Evolutionary conservation across 306 rosid species (phyloP).

Genomic region (Spatholobus suberectus): DNA sequence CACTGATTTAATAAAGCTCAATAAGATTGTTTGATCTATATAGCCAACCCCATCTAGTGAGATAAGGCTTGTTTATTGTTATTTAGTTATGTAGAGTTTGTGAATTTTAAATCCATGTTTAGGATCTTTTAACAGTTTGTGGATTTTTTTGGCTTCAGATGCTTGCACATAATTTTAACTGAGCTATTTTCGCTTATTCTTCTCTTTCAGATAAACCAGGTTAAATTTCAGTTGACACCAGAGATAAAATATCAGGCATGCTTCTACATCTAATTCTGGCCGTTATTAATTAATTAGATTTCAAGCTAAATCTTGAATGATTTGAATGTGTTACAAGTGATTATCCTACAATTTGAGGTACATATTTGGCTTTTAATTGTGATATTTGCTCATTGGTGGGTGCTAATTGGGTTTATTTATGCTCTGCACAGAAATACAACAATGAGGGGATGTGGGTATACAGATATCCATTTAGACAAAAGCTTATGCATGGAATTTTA

Average conservation of each 20-base stretch:
- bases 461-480: neutral
- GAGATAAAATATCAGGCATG: conserved; percentile 95
- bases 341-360: conserved; percentile 26
- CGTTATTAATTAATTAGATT: conserved; percentile 25
- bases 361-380: neutral
- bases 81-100: neutral
- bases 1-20: neutral
- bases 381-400: conserved; percentile 16
- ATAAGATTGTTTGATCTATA: neutral
- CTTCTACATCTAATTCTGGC: conserved; percentile 34
- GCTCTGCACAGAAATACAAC: neutral
- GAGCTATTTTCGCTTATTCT: conserved; percentile 32
- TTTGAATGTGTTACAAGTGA: neutral
- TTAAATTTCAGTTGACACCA: conserved; percentile 90
- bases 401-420: conserved; percentile 8
- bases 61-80: neutral
- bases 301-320: conserved; percentile 9
- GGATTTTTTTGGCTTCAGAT: conserved; percentile 24
- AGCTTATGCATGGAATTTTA: neutral
- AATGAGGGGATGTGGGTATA: neutral
- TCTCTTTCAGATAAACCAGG: conserved; percentile 81
- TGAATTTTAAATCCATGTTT: neutral
- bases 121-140: conserved; percentile 17
- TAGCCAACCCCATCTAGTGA: neutral
- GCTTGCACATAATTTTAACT: conserved; percentile 16